Evolutionary conservation across 2,329 filamentous ascomycete species (phyloP).

Genomic region (Aspergillus texensis): DNA sequence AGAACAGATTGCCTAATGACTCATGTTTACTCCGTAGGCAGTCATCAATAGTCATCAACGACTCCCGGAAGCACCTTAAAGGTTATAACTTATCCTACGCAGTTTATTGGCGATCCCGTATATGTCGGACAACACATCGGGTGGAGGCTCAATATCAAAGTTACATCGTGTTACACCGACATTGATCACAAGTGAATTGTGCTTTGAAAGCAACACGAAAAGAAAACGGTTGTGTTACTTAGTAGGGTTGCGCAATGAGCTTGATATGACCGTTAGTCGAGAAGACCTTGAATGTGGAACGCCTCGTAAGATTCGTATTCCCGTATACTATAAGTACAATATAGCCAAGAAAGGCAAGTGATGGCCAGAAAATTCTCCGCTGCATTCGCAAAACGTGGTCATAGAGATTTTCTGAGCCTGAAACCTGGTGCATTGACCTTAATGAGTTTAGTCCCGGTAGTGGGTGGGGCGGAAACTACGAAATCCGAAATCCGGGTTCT

Average conservation of each 20-base stretch:
- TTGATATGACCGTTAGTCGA: neutral
- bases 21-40: neutral
- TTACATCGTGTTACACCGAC: neutral
- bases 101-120: neutral
- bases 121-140: neutral
- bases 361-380: neutral
- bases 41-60: neutral
- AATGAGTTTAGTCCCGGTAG: neutral
- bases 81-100: neutral
- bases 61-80: neutral
- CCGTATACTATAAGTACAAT: neutral
- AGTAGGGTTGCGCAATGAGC: neutral
- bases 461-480: slow-evolving; percentile 21
- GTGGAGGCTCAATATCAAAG: neutral
- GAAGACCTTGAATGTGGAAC: neutral
- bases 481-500: slow-evolving; percentile 19
- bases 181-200: neutral
- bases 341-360: neutral
- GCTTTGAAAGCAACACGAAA: neutral
- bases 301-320: neutral
- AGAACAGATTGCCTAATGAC: neutral
- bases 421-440: neutral
- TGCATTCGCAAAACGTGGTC: neutral
- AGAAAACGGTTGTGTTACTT: neutral
- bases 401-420: neutral